These are phyloP conservation scores for Helotiales sp. DNA, from an alignment of 2,329 filamentous ascomycete species.

Conservation along the genomic window DNA sequence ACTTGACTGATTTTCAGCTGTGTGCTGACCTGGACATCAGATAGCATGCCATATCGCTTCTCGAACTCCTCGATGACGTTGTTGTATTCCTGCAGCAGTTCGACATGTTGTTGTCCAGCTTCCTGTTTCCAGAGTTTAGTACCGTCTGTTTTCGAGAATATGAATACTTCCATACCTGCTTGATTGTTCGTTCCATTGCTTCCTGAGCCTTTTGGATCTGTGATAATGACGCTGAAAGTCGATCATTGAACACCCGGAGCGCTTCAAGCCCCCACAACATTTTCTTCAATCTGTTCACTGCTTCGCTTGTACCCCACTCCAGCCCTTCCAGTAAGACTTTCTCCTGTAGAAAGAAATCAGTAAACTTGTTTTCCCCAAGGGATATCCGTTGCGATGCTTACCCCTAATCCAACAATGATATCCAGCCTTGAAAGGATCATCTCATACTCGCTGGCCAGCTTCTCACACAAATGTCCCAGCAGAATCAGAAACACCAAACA, in stretches of 20 bases:
- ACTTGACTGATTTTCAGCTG: slow-evolving; percentile 31
- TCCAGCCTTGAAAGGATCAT: slow-evolving; percentile 22
- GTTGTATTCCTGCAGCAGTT: slow-evolving; percentile 29
- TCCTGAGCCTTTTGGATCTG: slow-evolving; percentile 32
- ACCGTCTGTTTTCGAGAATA: neutral
- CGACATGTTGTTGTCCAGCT: slow-evolving; percentile 27
- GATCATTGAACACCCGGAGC: slow-evolving; percentile 30
- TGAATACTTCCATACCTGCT: slow-evolving; percentile 13
- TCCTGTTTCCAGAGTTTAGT: slow-evolving; percentile 8
- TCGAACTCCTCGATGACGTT: slow-evolving; percentile 33
- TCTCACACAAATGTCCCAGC: slow-evolving; percentile 31
- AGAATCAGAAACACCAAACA: slow-evolving; percentile 32
- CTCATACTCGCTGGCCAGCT: slow-evolving; percentile 32
- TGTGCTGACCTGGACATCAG: slow-evolving; percentile 26
- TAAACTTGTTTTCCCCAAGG: neutral
- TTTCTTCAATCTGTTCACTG: slow-evolving; percentile 31
- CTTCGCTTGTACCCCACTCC: slow-evolving; percentile 26
- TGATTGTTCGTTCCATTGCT: slow-evolving; percentile 27
- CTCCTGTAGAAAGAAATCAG: slow-evolving; percentile 18
- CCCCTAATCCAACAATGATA: slow-evolving; percentile 25
- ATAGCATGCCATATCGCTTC: slow-evolving; percentile 31
- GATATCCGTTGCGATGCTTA: neutral
- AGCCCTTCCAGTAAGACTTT: slow-evolving; percentile 30
- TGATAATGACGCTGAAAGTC: slow-evolving; percentile 26
- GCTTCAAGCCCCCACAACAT: slow-evolving; percentile 34